A percentile compares a stretch with the other conserved stretches of the same genome.
Evolutionary conservation across 768 basidiomycete species (phyloP).

Genomic region (Rhodotorula taiwanensis): DNA sequence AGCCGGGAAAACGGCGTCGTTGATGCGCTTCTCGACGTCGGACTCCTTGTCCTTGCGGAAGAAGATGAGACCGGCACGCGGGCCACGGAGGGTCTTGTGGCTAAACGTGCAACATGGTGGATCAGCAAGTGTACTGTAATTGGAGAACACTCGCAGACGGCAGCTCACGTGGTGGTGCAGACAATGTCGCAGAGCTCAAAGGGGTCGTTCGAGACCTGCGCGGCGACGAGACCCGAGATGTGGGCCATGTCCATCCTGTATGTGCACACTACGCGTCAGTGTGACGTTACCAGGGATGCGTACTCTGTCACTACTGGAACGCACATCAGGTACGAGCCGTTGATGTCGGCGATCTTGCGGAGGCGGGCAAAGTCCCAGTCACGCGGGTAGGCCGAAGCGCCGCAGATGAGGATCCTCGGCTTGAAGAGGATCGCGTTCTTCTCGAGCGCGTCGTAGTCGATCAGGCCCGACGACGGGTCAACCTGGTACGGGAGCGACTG

Average conservation of each 20-base stretch:
- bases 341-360: conserved; percentile 70
- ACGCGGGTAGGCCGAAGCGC: conserved; percentile 95
- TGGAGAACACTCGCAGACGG: background rate
- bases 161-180: conserved; percentile 81
- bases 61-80: conserved; percentile 95
- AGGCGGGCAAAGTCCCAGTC: conserved; percentile 92
- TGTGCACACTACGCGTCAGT: conserved; percentile 12
- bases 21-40: conserved; percentile 92
- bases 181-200: conserved; percentile 97
- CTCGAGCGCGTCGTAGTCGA: conserved; percentile 76
- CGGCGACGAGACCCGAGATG: conserved; percentile 89
- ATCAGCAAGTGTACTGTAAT: too few relatives aligned
- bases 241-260: conserved; percentile 80
- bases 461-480: conserved; percentile 70
- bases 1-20: conserved; percentile 97
- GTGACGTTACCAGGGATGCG: too few relatives aligned
- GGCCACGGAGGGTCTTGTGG: conserved; percentile 98
- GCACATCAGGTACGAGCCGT: conserved; percentile 80
- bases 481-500: conserved; percentile 92
- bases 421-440: conserved; percentile 91
- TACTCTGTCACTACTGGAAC: background rate
- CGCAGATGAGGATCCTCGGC: conserved; percentile 89
- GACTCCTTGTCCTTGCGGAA: conserved; percentile 86
- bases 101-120: conserved; percentile 44
- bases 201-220: conserved; percentile 78